Percentiles rank a stretch among this genome's conserved stretches.
These are phyloP conservation scores for Rhododendron ovatum DNA, from an alignment of 148 eudicot species.

Conservation along the genomic window DNA sequence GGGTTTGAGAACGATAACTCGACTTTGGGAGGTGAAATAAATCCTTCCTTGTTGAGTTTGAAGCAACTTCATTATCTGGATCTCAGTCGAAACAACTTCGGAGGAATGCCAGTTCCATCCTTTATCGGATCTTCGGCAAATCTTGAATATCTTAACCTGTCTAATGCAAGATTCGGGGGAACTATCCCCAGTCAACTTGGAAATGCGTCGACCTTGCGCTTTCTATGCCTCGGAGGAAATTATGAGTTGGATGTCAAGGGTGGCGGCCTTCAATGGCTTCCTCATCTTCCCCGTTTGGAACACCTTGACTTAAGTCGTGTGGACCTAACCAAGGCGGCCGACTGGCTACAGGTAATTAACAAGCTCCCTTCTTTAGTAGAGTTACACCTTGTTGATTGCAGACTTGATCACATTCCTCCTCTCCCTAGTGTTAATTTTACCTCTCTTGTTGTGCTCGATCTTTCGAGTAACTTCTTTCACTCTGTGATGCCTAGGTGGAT, in stretches of 20 bases:
- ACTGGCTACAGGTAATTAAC: not conserved
- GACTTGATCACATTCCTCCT: too few relatives aligned
- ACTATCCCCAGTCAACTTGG: not conserved
- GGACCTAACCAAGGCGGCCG: not conserved
- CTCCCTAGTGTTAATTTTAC: too few relatives aligned
- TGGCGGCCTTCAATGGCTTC: not conserved
- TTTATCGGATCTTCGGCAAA: not conserved
- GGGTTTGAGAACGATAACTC: not conserved
- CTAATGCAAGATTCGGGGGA: not conserved
- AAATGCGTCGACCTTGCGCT: not conserved
- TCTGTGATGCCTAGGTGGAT: too few relatives aligned
- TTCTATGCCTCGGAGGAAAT: not conserved
- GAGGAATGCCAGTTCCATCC: not conserved
- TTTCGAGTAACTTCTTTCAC: too few relatives aligned
- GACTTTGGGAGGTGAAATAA: not conserved
- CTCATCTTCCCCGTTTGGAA: not conserved
- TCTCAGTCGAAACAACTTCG: conserved; percentile 7
- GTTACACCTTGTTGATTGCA: not conserved
- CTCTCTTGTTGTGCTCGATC: too few relatives aligned
- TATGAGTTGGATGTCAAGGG: not conserved
- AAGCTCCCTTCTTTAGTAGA: not conserved
- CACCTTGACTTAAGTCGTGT: not conserved
- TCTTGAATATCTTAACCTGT: not conserved
- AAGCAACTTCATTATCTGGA: conserved; percentile 13
- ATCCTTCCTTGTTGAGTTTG: not conserved